Base-by-base conservation (phyloP, 352 stramenopile species). In the Pythium insidiosum region DNA sequence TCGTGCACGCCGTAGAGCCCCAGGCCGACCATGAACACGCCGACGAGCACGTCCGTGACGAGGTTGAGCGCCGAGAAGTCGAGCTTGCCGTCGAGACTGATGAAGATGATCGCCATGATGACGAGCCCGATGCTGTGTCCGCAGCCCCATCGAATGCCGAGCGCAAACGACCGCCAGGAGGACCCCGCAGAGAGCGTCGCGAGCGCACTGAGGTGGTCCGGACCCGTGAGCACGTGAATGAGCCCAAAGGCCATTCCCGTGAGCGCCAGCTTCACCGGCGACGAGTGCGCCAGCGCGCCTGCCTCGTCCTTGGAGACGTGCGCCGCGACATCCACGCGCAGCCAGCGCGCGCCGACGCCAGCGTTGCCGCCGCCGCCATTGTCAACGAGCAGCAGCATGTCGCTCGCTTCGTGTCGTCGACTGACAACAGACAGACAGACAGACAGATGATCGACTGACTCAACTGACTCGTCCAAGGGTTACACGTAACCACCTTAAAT, bases 51-150 rank as follows among this genome's bases (percentile, higher is more conserved):
- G 54, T 91, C 82, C 1, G 59, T 65, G 22, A 73, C 72, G 21
- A 86, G 58, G 2, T 67, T 47, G 13, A 88, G 33, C 34, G 73
- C 58, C 0, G 59, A 54, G 28, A 89, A 80, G 43, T 86, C 43
- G 12, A 90, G 58, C 31, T 74, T 55, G 46, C 47, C 60, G 63
- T 42, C 61, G 73, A 21, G 50, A 61, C 9, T 88, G 68, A 76
- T 95, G 67, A 78, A 95, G 53, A 76, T 78, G 38, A 74, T 58
- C 46, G 63, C 90, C 79, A 91, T 88, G 53, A 88, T 44, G 39
- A 97, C 43, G 20, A 97, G 66, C 1, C 90, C 90, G 19, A 89
- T 79, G 13, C 69, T 90, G 61, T 97, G 88, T 23, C 90, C 88
- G 24, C 88, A 73, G 15, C 90, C 90, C 88, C 88, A 97, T 63